Percentiles rank a stretch among this genome's conserved stretches.
phyloP scores from a whole-genome alignment of 768 basidiomycete genomes.

The Pleurotus eryngii region DNA sequence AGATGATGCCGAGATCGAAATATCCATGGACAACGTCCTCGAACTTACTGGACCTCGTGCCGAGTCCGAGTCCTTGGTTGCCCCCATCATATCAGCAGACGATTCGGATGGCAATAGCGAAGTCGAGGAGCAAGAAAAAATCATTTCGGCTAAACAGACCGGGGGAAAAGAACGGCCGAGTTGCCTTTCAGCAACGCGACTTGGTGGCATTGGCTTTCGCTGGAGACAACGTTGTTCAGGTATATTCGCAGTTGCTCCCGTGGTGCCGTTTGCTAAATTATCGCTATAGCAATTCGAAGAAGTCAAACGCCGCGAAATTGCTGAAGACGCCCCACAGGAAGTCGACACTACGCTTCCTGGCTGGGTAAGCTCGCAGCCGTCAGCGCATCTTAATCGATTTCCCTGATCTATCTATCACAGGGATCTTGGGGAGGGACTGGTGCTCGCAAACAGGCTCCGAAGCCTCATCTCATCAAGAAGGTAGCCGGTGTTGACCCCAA shows the following conservation, averaged over 20 bases:
- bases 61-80: constrained; percentile 36
- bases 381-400: constrained; percentile 1
- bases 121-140: constrained; percentile 63
- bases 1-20: constrained; percentile 81
- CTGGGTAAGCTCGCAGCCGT: constrained; percentile 62
- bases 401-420: constrained; percentile 34
- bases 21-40: constrained; percentile 56
- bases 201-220: constrained; percentile 95
- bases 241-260: constrained; percentile 28
- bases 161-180: constrained; percentile 36
- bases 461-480: constrained; percentile 65
- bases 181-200: constrained; percentile 85
- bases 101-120: constrained; percentile 63
- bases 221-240: constrained; percentile 93
- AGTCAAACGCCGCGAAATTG: constrained; percentile 77
- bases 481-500: constrained; percentile 77
- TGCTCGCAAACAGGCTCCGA: constrained; percentile 41
- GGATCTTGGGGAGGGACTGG: constrained; percentile 92
- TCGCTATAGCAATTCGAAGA: constrained; percentile 74
- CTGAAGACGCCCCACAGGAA: constrained; percentile 82
- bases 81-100: constrained; percentile 30
- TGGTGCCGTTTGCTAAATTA: background rate
- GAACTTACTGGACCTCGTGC: constrained; percentile 27
- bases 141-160: constrained; percentile 36
- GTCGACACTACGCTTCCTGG: constrained; percentile 91